Percentiles rank a stretch among this genome's conserved stretches.
These are phyloP conservation scores for Anthracocystis walkeri DNA, from an alignment of 1,284 basidiomycete species.

Conservation along the genomic window DNA sequence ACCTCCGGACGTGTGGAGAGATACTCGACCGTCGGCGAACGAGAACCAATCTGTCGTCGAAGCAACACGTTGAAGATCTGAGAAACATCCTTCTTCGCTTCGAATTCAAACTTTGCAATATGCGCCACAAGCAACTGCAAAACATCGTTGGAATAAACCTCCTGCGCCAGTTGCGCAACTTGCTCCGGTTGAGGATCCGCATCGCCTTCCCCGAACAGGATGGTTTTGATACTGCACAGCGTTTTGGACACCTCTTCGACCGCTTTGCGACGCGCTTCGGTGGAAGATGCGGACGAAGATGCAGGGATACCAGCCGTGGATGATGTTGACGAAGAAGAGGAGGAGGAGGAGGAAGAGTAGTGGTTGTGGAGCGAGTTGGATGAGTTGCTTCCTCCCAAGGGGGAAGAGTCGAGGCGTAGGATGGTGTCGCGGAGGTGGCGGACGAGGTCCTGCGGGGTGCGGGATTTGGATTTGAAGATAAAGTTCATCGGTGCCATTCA, in stretches of 20 bases:
- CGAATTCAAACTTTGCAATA: constrained; percentile 91
- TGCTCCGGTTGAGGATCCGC: constrained; percentile 78
- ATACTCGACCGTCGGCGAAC: constrained; percentile 95
- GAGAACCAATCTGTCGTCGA: constrained; percentile 89
- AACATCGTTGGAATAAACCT: constrained; percentile 91
- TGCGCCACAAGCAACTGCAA: constrained; percentile 83
- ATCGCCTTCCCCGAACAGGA: constrained; percentile 84
- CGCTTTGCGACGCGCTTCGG: constrained; percentile 73
- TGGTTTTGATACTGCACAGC: constrained; percentile 85
- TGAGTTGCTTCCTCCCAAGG: constrained; percentile 24
- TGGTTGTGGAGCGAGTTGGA: constrained; percentile 31
- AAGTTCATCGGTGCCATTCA: constrained; percentile 63
- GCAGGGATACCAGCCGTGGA: constrained; percentile 8
- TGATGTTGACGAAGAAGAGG: constrained; percentile 16
- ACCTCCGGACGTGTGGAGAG: constrained; percentile 86
- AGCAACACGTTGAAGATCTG: constrained; percentile 97
- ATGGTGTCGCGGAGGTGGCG: constrained; percentile 60
- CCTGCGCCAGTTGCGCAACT: constrained; percentile 84
- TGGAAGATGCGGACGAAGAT: constrained; percentile 8
- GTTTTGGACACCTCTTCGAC: constrained; percentile 89
- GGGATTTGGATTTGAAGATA: constrained; percentile 66
- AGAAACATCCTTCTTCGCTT: constrained; percentile 89
- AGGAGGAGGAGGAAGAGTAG: constrained; percentile 27
- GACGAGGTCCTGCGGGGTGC: constrained; percentile 65
- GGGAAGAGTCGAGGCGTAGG: constrained; percentile 54